phyloP scores from a whole-genome alignment of 768 basidiomycete species.

The Rhodosporidiobolus odoratus region DNA sequence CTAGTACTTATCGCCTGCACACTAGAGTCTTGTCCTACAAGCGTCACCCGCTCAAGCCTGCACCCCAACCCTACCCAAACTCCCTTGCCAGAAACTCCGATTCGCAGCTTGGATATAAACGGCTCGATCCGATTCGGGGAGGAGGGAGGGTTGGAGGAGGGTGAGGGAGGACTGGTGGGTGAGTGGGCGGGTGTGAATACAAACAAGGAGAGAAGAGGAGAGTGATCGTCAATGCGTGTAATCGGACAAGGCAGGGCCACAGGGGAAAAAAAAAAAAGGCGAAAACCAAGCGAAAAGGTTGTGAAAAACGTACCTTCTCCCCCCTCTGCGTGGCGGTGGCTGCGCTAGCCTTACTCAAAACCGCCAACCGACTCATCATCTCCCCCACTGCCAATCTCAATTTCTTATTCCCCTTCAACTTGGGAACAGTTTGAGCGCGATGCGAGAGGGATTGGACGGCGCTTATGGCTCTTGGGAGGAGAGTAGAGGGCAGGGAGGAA shows the following conservation, averaged over 20 bases:
- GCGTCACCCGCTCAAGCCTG: too few relatives aligned
- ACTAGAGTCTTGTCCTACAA: too few relatives aligned
- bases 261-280: not conserved
- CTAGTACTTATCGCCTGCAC: too few relatives aligned
- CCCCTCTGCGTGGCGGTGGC: not conserved
- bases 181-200: too few relatives aligned
- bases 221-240: accelerated
- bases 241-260: too few relatives aligned
- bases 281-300: too few relatives aligned
- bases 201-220: too few relatives aligned
- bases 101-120: conserved; percentile 34
- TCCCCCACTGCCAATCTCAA: conserved; percentile 19
- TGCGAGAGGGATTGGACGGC: conserved; percentile 17
- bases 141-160: conserved; percentile 15
- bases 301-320: not conserved
- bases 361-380: conserved; percentile 26
- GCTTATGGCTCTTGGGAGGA: conserved; percentile 73
- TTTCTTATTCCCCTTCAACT: not conserved
- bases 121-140: conserved; percentile 24
- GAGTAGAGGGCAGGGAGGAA: conserved; percentile 79
- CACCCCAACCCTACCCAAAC: not conserved
- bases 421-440: not conserved
- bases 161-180: conserved; percentile 24
- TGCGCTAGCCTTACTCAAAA: not conserved
- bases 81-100: conserved; percentile 2